Percentiles rank a stretch among this genome's conserved stretches.
phyloP scores from a whole-genome alignment of 75 land plant genomes.

The Pinus tabuliformis region DNA sequence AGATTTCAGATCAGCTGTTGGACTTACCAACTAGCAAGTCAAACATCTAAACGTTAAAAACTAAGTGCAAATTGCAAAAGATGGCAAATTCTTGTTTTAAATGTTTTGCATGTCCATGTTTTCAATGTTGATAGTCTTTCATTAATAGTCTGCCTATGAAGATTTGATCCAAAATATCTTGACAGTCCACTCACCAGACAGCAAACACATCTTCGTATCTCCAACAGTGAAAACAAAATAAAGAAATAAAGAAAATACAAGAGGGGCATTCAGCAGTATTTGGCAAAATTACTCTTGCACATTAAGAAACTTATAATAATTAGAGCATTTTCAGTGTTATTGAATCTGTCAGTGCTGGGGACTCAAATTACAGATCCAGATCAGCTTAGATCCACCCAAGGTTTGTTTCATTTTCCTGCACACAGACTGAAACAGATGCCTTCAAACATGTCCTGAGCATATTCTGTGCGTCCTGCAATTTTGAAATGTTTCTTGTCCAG shows the following conservation, averaged over 20 bases:
- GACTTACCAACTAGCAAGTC: background rate
- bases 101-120: background rate
- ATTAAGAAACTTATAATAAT: background rate
- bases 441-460: too few relatives aligned
- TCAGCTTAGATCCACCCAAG: too few relatives aligned
- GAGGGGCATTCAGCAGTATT: background rate
- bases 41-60: background rate
- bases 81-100: background rate
- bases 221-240: background rate
- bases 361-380: too few relatives aligned
- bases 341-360: too few relatives aligned
- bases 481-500: too few relatives aligned
- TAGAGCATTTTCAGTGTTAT: background rate
- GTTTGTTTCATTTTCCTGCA: too few relatives aligned
- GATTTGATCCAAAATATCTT: background rate
- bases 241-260: background rate
- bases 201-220: background rate
- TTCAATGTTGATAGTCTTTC: background rate
- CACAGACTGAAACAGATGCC: too few relatives aligned
- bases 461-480: too few relatives aligned
- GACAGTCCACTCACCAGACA: background rate
- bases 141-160: background rate
- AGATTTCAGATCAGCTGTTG: background rate
- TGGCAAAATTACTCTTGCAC: background rate
- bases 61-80: background rate